These are phyloP conservation scores for Podaxis sp. DNA, from an alignment of 768 basidiomycete genomes.

Conservation along the genomic window DNA sequence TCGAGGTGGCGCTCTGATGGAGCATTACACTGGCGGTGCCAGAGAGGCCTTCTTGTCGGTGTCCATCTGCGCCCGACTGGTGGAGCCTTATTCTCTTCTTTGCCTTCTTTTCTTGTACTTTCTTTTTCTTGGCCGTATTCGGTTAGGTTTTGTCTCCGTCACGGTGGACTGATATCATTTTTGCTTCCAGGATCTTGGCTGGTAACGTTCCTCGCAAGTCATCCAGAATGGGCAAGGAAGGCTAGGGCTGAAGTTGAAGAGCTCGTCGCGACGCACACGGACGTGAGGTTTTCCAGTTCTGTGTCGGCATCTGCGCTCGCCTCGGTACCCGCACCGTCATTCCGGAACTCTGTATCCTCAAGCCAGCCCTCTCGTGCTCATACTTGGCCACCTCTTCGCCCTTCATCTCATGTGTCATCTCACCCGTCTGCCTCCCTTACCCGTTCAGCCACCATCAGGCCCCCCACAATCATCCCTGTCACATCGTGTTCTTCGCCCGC, in stretches of 20 bases:
- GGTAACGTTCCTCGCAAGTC: conserved; percentile 67
- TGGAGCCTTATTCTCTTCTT: neutral
- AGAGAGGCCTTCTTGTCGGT: neutral
- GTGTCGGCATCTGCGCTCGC: neutral
- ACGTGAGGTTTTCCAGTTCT: conserved; percentile 9
- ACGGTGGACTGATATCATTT: neutral
- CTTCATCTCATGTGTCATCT: conserved; percentile 9
- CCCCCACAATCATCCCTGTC: conserved; percentile 20
- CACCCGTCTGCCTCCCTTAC: conserved; percentile 13
- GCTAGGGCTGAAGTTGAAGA: conserved; percentile 60
- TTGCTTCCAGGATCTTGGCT: conserved; percentile 63
- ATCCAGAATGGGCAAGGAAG: conserved; percentile 63
- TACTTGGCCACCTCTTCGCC: conserved; percentile 17
- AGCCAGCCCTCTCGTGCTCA: neutral
- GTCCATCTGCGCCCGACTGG: neutral
- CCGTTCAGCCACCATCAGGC: conserved; percentile 9
- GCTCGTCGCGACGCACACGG: conserved; percentile 46
- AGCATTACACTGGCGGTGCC: neutral
- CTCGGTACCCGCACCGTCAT: neutral
- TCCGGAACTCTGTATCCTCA: neutral
- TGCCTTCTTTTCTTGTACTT: neutral
- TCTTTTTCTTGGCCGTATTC: neutral
- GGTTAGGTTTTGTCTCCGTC: neutral
- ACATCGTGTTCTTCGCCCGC: neutral
- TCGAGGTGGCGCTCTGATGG: neutral